Evolutionary conservation across 306 rosid genomes (phyloP).

Genomic region (Purshia tridentata): DNA sequence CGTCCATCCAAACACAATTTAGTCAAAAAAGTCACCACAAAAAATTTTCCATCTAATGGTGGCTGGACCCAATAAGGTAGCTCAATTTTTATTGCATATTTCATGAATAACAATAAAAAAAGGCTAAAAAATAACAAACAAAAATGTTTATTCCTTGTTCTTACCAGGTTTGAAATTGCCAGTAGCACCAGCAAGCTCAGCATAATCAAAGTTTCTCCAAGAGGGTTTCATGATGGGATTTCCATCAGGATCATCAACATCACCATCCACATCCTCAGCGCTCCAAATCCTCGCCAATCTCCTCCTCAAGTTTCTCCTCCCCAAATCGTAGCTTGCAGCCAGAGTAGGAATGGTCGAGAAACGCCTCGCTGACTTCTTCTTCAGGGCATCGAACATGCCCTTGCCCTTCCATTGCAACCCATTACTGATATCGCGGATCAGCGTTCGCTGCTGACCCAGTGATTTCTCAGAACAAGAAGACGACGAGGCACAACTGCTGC

Average conservation of each 20-base stretch:
- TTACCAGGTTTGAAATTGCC: conserved; percentile 60
- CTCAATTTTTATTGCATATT: not conserved
- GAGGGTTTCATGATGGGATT: conserved; percentile 55
- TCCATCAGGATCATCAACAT: conserved; percentile 19
- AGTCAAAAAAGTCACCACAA: conserved; percentile 30
- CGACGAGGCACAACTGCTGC: conserved; percentile 10
- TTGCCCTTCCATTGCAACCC: conserved; percentile 51
- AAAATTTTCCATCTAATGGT: not conserved
- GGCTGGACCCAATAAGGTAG: not conserved
- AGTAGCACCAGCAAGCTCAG: conserved; percentile 73
- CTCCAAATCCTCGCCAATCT: conserved; percentile 62
- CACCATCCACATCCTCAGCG: conserved; percentile 41
- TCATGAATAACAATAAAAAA: not conserved
- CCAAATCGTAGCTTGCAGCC: conserved; percentile 42
- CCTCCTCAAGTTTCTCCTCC: conserved; percentile 47
- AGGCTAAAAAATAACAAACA: not conserved
- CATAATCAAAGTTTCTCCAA: conserved; percentile 76
- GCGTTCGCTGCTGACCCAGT: not conserved
- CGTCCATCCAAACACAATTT: conserved; percentile 19
- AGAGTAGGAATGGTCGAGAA: conserved; percentile 60
- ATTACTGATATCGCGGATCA: conserved; percentile 10
- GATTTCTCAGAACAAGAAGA: conserved; percentile 28
- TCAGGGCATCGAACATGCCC: conserved; percentile 55
- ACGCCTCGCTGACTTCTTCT: conserved; percentile 48
- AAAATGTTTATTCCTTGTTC: not conserved